These are phyloP conservation scores for Sordariomycetes sp. DNA, from an alignment of 2,329 filamentous ascomycete genomes.

Conservation along the genomic window DNA sequence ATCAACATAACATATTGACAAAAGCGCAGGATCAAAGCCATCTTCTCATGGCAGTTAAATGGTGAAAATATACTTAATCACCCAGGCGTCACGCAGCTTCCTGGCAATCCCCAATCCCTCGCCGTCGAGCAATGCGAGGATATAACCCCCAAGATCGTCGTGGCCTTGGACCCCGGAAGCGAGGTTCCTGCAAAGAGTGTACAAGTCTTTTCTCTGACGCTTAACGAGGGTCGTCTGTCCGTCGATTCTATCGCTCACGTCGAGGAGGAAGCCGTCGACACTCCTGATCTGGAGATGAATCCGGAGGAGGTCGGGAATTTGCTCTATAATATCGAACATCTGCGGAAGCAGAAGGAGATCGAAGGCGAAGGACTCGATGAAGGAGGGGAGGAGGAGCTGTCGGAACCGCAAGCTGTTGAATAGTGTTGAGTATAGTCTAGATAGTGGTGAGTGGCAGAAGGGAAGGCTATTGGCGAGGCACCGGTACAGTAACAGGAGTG, in stretches of 20 bases:
- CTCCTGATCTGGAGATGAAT: constrained; percentile 21
- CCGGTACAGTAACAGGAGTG: too few relatives aligned
- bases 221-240: constrained; percentile 21
- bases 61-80: constrained; percentile 38
- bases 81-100: constrained; percentile 37
- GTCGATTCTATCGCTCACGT: constrained; percentile 15
- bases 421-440: too few relatives aligned
- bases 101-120: constrained; percentile 57
- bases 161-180: constrained; percentile 28
- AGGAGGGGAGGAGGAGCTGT: constrained; percentile 5
- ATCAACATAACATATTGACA: too few relatives aligned
- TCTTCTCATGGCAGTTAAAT: constrained; percentile 55
- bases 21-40: constrained; percentile 46
- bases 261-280: constrained; percentile 15
- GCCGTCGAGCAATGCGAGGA: constrained; percentile 15
- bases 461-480: too few relatives aligned
- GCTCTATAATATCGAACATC: constrained; percentile 34
- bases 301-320: constrained; percentile 29
- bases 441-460: too few relatives aligned
- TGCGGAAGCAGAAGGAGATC: constrained; percentile 31
- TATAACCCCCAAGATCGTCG: constrained; percentile 20
- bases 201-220: constrained; percentile 18
- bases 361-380: constrained; percentile 15
- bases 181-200: constrained; percentile 18
- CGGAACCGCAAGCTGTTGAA: too few relatives aligned